Percentiles rank a stretch among this genome's conserved stretches.
Conservation (phyloP, 176 grass and related monocot species). For the Alloteropsis semialata region DNA sequence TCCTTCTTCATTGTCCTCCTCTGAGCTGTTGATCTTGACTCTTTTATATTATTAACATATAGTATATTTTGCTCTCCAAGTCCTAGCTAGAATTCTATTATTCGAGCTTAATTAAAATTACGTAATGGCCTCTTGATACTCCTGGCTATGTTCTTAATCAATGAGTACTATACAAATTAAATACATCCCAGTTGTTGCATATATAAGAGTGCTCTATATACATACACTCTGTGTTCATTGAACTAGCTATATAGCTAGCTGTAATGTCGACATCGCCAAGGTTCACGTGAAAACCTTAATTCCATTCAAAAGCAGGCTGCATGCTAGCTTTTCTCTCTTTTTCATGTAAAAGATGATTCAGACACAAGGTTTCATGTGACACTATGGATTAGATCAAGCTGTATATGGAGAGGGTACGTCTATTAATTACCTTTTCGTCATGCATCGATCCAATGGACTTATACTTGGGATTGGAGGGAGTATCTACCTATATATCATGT, state of each 20-base stretch:
- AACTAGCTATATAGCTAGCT: background rate
- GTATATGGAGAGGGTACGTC: background rate
- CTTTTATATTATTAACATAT: background rate
- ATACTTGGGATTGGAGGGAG: no score
- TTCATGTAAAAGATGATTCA: background rate
- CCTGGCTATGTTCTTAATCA: no score
- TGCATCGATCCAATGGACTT: background rate
- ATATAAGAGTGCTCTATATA: background rate
- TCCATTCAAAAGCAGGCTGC: slow-evolving; percentile 6
- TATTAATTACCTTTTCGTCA: background rate
- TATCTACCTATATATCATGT: no score
- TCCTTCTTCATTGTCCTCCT: background rate
- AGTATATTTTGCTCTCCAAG: no score
- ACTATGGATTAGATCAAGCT: background rate
- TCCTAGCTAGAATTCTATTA: no score
- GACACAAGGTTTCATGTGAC: slow-evolving; percentile 3
- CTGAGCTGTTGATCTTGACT: slow-evolving; percentile 18
- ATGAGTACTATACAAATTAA: no score
- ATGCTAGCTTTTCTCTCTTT: no score
- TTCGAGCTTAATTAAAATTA: no score
- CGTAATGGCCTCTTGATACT: no score
- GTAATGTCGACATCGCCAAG: slow-evolving; percentile 16
- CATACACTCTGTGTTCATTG: background rate
- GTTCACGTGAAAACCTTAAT: slow-evolving; percentile 18
- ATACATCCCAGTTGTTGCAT: no score